Conservation (phyloP, 179 eudicot species). For the Actinidia arguta region DNA sequence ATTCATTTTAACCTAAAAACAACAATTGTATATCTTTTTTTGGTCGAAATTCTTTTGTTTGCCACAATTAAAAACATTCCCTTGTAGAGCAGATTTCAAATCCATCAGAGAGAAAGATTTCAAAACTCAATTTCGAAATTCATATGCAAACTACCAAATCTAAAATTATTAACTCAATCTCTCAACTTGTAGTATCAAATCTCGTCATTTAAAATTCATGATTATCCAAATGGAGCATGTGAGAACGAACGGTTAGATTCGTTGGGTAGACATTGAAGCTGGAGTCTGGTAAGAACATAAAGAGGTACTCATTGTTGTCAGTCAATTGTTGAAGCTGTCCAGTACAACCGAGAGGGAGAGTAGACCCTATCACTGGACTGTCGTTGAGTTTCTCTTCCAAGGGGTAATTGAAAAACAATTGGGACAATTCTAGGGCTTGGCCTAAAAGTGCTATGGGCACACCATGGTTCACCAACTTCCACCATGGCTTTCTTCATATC, state of each 20-base stretch:
- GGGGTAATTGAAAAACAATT: constrained; percentile 32
- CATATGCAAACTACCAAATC: too few species aligned
- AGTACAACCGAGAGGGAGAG: constrained; percentile 42
- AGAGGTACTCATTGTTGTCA: constrained; percentile 41
- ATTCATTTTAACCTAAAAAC: too few species aligned
- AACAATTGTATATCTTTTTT: too few species aligned
- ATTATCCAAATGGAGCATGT: too few species aligned
- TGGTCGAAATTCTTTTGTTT: too few species aligned
- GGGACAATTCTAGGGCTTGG: constrained; percentile 33
- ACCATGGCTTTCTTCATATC: constrained; percentile 31
- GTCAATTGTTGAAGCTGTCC: constrained; percentile 36
- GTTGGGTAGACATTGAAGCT: constrained; percentile 30
- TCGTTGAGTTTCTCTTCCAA: constrained; percentile 38
- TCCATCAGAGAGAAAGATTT: too few species aligned
- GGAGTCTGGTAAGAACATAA: constrained; percentile 30
- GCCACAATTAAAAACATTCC: too few species aligned
- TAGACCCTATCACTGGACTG: constrained; percentile 24
- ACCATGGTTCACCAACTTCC: constrained; percentile 40
- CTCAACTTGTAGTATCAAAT: too few species aligned
- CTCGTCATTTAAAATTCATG: too few species aligned
- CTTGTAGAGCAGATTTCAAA: too few species aligned
- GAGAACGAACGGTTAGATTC: constrained; percentile 32
- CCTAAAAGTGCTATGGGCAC: constrained; percentile 36
- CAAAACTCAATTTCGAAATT: too few species aligned
- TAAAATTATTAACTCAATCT: too few species aligned